Percentiles rank a stretch among this genome's conserved stretches.
Conservation (phyloP, 352 stramenopile genomes). For the Phytophthora fragariaefolia region DNA sequence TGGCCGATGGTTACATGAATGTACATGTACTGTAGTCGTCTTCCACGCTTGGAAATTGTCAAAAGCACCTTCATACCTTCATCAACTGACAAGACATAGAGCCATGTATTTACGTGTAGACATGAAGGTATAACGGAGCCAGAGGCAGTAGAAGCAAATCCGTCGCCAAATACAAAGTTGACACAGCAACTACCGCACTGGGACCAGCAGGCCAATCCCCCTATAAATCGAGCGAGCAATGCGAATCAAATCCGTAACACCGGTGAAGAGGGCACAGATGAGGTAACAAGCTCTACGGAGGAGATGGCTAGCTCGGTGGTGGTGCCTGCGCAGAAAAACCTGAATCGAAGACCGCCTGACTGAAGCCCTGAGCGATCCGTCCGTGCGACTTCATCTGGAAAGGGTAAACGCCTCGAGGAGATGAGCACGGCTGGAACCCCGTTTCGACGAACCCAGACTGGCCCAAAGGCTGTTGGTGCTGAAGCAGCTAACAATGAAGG, state of each 20-base stretch:
- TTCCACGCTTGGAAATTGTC: no score
- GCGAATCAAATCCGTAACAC: background rate
- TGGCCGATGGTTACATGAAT: no score
- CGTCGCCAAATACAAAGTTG: background rate
- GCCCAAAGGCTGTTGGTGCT: slow-evolving; percentile 18
- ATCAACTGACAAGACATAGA: no score
- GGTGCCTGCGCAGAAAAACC: background rate
- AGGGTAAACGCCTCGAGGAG: slow-evolving; percentile 12
- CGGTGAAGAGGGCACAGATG: background rate
- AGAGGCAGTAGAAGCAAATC: background rate
- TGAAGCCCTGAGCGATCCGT: slow-evolving; percentile 16
- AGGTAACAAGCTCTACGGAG: background rate
- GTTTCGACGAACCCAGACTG: slow-evolving; percentile 36
- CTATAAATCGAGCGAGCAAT: background rate
- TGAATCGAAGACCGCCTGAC: no score
- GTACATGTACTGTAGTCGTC: no score
- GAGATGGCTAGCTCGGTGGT: background rate
- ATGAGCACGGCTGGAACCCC: slow-evolving; percentile 4
- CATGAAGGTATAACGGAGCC: background rate
- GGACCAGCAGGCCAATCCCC: background rate
- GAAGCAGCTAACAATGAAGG: slow-evolving; percentile 2
- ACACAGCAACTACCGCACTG: background rate
- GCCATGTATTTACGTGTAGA: no score
- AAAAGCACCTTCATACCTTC: no score
- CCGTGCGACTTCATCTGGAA: slow-evolving; percentile 34